A percentile compares a stretch with the other conserved stretches of the same genome.
phyloP scores from a whole-genome alignment of 495 filamentous ascomycete species.

The Penicillium lividum region DNA sequence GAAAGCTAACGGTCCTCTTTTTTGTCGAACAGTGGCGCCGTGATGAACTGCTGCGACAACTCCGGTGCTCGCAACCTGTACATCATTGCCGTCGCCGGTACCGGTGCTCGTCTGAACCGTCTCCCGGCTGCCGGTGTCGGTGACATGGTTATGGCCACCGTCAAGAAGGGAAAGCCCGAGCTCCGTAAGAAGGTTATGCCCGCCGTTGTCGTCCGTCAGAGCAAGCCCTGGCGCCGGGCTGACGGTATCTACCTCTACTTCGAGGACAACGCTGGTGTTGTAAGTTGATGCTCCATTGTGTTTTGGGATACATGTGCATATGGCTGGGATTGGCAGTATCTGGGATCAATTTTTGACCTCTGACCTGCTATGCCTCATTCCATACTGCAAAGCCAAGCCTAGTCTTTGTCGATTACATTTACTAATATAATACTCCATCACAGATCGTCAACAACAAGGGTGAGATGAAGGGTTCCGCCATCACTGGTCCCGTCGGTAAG shows the following conservation, averaged over 20 bases:
- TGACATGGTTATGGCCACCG: slow-evolving; percentile 99
- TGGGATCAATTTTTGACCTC: not conserved
- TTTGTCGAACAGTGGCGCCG: slow-evolving; percentile 70
- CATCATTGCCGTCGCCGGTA: slow-evolving; percentile 99
- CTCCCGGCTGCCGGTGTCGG: slow-evolving; percentile 97
- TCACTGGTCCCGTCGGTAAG: slow-evolving; percentile 99
- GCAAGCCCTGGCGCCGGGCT: slow-evolving; percentile 97
- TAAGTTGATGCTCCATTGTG: slow-evolving; percentile 50
- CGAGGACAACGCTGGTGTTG: slow-evolving; percentile 99
- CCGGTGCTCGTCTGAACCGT: slow-evolving; percentile 96
- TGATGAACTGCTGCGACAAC: slow-evolving; percentile 98
- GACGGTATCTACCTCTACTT: slow-evolving; percentile 99
- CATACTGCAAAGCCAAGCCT: not conserved
- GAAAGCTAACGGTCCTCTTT: slow-evolving; percentile 24
- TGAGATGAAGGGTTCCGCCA: slow-evolving; percentile 99
- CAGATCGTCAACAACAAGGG: slow-evolving; percentile 99
- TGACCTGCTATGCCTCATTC: not conserved
- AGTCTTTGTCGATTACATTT: not conserved
- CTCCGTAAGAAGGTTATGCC: slow-evolving; percentile 99
- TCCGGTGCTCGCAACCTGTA: slow-evolving; percentile 98
- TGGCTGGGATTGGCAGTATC: not conserved
- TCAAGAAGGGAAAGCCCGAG: slow-evolving; percentile 99
- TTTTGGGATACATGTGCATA: not conserved
- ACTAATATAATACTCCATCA: not conserved
- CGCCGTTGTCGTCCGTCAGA: slow-evolving; percentile 95